phyloP scores from a whole-genome alignment of 2,329 filamentous ascomycete genomes.

The Arthrobotrys sinensis region DNA sequence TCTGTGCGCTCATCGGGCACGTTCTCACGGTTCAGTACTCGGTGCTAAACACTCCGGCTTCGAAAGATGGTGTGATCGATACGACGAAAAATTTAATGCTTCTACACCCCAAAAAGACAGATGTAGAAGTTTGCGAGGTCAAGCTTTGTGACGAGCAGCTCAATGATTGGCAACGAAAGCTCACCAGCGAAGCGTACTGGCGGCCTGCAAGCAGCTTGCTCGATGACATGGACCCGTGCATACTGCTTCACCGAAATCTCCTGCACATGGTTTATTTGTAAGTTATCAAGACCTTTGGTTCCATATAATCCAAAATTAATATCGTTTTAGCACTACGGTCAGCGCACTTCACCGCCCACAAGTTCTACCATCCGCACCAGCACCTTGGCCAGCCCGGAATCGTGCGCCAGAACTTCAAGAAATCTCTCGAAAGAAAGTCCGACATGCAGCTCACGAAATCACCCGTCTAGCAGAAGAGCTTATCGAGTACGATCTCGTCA shows the following conservation, averaged over 20 bases:
- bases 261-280: constrained; percentile 90
- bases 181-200: constrained; percentile 72
- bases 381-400: constrained; percentile 63
- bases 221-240: constrained; percentile 68
- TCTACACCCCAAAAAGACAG: constrained; percentile 88
- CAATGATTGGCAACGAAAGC: constrained; percentile 80
- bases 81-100: constrained; percentile 83
- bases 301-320: constrained; percentile 42
- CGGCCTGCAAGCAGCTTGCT: constrained; percentile 56
- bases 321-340: constrained; percentile 76
- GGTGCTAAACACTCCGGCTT: constrained; percentile 86
- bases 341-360: constrained; percentile 93
- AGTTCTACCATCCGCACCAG: constrained; percentile 82
- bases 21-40: constrained; percentile 94
- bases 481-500: constrained; percentile 80
- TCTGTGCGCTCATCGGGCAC: constrained; percentile 89
- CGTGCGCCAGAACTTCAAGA: constrained; percentile 80
- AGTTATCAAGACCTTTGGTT: constrained; percentile 11
- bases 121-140: constrained; percentile 85
- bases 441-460: constrained; percentile 86
- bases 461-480: constrained; percentile 86
- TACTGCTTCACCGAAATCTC: constrained; percentile 83
- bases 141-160: constrained; percentile 84
- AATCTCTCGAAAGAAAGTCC: constrained; percentile 84
- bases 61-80: constrained; percentile 78